Base-by-base conservation (phyloP, 2,329 filamentous ascomycete species). In the Diplodia mutila region DNA sequence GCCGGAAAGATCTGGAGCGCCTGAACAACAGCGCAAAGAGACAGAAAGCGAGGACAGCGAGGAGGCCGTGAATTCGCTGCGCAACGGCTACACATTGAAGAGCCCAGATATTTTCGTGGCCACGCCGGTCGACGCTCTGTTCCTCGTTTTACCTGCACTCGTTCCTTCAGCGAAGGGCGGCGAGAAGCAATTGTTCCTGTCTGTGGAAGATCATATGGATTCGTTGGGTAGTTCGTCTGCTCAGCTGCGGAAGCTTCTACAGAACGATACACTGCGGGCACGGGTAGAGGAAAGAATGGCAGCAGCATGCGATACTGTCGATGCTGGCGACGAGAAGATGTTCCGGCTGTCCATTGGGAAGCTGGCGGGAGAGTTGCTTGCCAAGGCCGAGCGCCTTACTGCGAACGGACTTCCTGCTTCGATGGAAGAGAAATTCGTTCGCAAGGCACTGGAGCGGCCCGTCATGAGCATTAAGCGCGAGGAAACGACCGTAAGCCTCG, bases 361-460 rank as follows among this genome's bases (percentile, higher is more conserved):
- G 75, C 85, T 97, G 0, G 74, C 90, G 7, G 75, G 78, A 1
- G 84, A 90, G 66, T 75, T 98, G 0, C 70, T 94, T 7, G 75
- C 79, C 21, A 98, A 97, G 78, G 93, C 93, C 5, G 84, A 85
- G 69, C 84, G 83, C 5, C 90, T 96, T 84, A 83, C 85, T n/a
- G 78, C 81, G 4, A 81, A 80, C 0, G 87, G 89, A 0, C 80
- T 98, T 11, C 93, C 95, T 1, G 80, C 83, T 7, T 97, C 90
- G 72, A 86, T 99, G 84, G 94, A 97, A 75, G 91, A 95, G 55
- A 90, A 87, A 51, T 96, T 97, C 72, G 88, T 99, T 9, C 86
- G 85, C 63, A 90, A 90, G 73, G 86, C 86, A 2, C 82, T 99
- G 5, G 91, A 95, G 72, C 86, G 89, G 4, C 94, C 95, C 0